Evolutionary conservation across 305 asterid species (phyloP).

Genomic region (Ilex paraguariensis): DNA sequence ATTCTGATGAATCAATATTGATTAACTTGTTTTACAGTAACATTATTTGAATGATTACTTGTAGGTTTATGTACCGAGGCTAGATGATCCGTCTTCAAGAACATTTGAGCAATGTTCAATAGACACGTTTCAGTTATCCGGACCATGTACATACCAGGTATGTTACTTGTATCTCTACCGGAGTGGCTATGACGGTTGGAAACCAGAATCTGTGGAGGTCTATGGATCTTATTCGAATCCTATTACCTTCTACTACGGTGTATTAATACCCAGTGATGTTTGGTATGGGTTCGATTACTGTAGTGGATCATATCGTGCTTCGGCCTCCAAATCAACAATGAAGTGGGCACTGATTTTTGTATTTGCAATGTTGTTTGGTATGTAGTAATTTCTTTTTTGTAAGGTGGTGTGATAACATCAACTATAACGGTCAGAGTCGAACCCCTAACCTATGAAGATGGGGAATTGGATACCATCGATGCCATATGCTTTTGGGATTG

Average conservation of each 20-base stretch:
- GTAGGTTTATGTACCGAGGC: constrained; percentile 78
- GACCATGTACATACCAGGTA: constrained; percentile 88
- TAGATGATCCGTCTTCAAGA: constrained; percentile 62
- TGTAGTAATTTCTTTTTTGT: too few relatives aligned
- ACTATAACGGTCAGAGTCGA: too few relatives aligned
- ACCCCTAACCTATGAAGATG: too few relatives aligned
- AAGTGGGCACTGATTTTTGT: constrained; percentile 8
- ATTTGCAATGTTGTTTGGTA: too few relatives aligned
- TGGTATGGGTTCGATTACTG: constrained; percentile 87
- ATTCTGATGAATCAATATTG: too few relatives aligned
- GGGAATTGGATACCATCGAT: too few relatives aligned
- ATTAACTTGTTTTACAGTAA: too few relatives aligned
- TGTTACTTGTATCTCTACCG: constrained; percentile 84
- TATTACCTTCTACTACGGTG: constrained; percentile 59
- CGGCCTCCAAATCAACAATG: constrained; percentile 10
- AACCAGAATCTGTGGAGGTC: constrained; percentile 66
- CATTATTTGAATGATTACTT: too few relatives aligned
- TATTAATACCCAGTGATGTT: constrained; percentile 42
- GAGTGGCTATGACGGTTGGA: constrained; percentile 91
- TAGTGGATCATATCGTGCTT: constrained; percentile 14
- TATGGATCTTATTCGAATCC: constrained; percentile 46
- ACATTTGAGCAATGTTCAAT: constrained; percentile 78
- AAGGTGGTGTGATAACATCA: too few relatives aligned
- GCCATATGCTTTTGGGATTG: too few relatives aligned
- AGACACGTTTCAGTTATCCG: constrained; percentile 60